Percentiles rank a stretch among this genome's conserved stretches.
Conservation (phyloP, 306 rosid species). For the Cercis canadensis region DNA sequence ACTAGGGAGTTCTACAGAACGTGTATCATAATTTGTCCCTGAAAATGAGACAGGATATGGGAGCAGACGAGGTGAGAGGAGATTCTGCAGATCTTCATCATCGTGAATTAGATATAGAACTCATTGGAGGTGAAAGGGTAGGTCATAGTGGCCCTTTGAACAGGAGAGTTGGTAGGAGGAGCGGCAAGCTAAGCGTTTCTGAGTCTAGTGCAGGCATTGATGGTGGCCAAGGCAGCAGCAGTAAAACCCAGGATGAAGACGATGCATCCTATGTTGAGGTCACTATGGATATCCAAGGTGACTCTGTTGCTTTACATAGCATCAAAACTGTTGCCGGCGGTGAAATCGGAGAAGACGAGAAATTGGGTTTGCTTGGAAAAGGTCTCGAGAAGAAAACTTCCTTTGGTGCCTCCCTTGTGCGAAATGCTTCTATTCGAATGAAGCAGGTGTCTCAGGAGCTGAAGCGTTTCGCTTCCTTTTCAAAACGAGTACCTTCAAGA, state of each 20-base stretch:
- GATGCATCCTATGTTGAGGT: slow-evolving; percentile 46
- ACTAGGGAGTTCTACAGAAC: not conserved
- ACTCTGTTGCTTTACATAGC: slow-evolving; percentile 53
- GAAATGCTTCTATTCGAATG: slow-evolving; percentile 49
- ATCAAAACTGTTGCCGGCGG: slow-evolving; percentile 36
- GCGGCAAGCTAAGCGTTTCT: slow-evolving; percentile 29
- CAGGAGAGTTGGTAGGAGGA: slow-evolving; percentile 47
- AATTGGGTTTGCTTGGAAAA: slow-evolving; percentile 36
- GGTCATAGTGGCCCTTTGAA: slow-evolving; percentile 40
- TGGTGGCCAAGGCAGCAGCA: slow-evolving; percentile 12
- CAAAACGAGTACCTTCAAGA: slow-evolving; percentile 32
- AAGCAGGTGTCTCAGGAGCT: slow-evolving; percentile 61
- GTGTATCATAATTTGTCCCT: slow-evolving; percentile 16
- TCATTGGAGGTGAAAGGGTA: slow-evolving; percentile 37
- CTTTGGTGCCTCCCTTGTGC: slow-evolving; percentile 44
- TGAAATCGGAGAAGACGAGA: slow-evolving; percentile 37
- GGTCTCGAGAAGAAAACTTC: slow-evolving; percentile 55
- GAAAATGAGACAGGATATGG: slow-evolving; percentile 32
- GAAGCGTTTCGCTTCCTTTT: slow-evolving; percentile 50
- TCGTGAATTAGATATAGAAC: slow-evolving; percentile 49
- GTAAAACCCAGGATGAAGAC: slow-evolving; percentile 35
- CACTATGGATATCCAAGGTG: slow-evolving; percentile 56
- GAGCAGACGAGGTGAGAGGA: slow-evolving; percentile 26
- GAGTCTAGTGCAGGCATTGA: slow-evolving; percentile 18
- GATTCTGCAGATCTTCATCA: slow-evolving; percentile 38